Evolutionary conservation across 2,329 filamentous ascomycete species (phyloP), one percentile per base, ranked within the genome.

Genomic region (Claviceps quebecensis): DNA sequence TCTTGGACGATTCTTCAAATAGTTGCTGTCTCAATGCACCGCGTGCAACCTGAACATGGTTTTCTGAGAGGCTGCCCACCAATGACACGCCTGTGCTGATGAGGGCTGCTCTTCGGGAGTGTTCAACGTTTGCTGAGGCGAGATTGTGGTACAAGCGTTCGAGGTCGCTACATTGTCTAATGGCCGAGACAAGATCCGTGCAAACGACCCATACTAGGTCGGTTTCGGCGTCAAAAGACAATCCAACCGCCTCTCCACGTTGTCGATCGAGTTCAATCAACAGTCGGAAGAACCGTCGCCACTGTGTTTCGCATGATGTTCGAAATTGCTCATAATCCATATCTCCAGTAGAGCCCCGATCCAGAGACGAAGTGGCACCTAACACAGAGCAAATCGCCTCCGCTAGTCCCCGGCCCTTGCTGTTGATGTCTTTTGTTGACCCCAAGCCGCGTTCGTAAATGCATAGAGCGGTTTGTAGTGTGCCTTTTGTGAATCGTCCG

Each of bases 261-360:
- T 87, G 84, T 60, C 86, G 89, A 63, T 97, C 89, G 41, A 98
- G 71, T 63, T 95, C 90, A 13, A 86, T 75, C 17, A 95, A 76
- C 17, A 97, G 75, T 36, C 89, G 82, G 70, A 89, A 95, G 66
- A 95, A 95, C 48, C 86, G 80, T 56, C 86, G 81, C 93, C 93
- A 98, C 64, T 95, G 89, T 11, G 78, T 76, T 61, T 93, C 85
- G 50, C 84, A 82, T 36, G 87, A 82, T 37, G 74, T 71, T 52
- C 85, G 78, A 63, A 90, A 93, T 52, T 83, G 76, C 23, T 85
- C 80, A 58, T 87, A 87, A 60, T 94, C 85, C 67, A 87, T 80
- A 29, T 76, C 77, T 14, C 81, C 81, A 14, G 80, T 75, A 9
- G 79, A 70, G 34, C 71, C 73, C 50, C 80, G 80, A 45, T 78